These are phyloP conservation scores for Xylaria digitata DNA, from an alignment of 2,329 filamentous ascomycete species.

Conservation along the genomic window DNA sequence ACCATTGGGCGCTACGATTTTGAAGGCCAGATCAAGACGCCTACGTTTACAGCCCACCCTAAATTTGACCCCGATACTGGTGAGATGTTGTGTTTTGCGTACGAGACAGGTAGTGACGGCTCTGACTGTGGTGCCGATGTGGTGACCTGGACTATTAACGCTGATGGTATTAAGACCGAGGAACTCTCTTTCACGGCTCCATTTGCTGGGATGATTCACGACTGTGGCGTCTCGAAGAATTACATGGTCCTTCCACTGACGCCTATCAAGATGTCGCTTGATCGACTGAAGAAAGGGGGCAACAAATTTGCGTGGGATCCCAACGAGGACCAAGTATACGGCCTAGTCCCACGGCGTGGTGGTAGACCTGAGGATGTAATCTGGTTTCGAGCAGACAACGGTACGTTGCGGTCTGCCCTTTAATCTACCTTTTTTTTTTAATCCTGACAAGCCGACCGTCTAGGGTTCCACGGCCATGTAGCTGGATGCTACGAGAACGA, in stretches of 20 bases:
- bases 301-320: conserved; percentile 66
- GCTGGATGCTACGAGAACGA: conserved; percentile 61
- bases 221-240: conserved; percentile 60
- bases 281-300: conserved; percentile 57
- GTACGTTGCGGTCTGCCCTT: conserved; percentile 49
- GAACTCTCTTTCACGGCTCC: conserved; percentile 63
- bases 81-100: conserved; percentile 65
- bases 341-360: conserved; percentile 62
- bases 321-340: conserved; percentile 66
- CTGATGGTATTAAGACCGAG: conserved; percentile 57
- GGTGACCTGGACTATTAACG: conserved; percentile 59
- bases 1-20: conserved; percentile 64
- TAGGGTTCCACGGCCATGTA: conserved; percentile 60
- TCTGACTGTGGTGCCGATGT: conserved; percentile 58
- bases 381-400: conserved; percentile 64
- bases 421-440: background rate
- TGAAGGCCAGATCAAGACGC: conserved; percentile 60
- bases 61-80: conserved; percentile 64
- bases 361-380: conserved; percentile 64
- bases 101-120: conserved; percentile 59
- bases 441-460: background rate
- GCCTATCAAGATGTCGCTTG: conserved; percentile 59
- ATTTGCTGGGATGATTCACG: conserved; percentile 65
- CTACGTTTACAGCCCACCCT: conserved; percentile 64
- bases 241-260: conserved; percentile 61